Base-by-base conservation (phyloP, 306 rosid genomes). In the Vachellia collinsii region DNA sequence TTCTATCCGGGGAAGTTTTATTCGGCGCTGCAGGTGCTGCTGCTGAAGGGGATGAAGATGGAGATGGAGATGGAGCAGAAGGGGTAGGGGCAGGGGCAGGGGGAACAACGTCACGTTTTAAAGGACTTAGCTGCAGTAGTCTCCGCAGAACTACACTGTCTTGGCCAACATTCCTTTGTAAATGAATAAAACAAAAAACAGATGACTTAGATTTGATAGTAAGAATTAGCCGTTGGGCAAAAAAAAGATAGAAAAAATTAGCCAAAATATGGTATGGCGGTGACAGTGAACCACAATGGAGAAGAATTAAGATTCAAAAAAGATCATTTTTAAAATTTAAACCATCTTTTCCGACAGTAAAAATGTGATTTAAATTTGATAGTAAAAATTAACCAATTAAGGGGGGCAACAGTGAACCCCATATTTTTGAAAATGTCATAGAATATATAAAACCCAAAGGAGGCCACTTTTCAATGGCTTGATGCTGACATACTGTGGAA, bases 401-500 rank as follows among this genome's bases (percentile, higher is more conserved):
- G 14, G 41, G 51, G 44, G 14, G 8, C n/a, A 20, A n/a, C 12
- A 70, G 75, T 37, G 36, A 73, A 79, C 37, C 11, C 48, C n/a
- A 61, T 22, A 74, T 48, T 74, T 67, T 13, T 68, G 8, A 50
- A 65, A 59, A 63, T 66, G 25, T 25, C 56, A 19, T 39, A 59
- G 68, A 34, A 69, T 22, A 56, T 34, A n/a, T n/a, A n/a, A 58
- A 42, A 29, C 59, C 59, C 13, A 1, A 20, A 56, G 48, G 59
- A 59, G 37, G 36, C 17, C 54, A 12, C 38, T 70, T 79, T 72
- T 66, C 48, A 7, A 75, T 70, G 78, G 84, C 81, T 71, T 77
- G 74, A 50, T 72, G 74, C 50, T 46, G 37, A 77, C 90, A 79
- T 88, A 95, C 99, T 91, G 5, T 75, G 70, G 75, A 76, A 51